phyloP scores from a whole-genome alignment of 169 alveolate species.

The Cryptosporidium ubiquitum region DNA sequence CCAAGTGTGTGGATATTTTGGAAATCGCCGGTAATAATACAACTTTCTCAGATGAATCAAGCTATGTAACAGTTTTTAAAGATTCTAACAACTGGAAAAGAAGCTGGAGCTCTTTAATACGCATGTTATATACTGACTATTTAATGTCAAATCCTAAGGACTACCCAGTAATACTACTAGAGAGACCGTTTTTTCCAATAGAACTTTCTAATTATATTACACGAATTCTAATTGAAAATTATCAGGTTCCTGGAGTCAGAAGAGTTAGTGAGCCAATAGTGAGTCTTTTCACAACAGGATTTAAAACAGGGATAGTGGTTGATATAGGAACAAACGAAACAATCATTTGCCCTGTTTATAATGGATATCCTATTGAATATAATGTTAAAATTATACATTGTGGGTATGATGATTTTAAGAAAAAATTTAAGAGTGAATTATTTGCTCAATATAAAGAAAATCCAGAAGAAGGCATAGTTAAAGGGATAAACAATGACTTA shows the following conservation, averaged over 20 bases:
- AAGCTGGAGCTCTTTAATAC: constrained; percentile 31
- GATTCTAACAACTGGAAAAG: constrained; percentile 24
- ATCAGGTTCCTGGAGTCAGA: constrained; percentile 30
- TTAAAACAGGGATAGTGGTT: constrained; percentile 48
- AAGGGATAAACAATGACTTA: neutral
- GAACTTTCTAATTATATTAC: constrained; percentile 9
- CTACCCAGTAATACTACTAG: constrained; percentile 48
- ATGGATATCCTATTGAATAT: constrained; percentile 47
- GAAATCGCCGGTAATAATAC: neutral
- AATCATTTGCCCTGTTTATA: constrained; percentile 31
- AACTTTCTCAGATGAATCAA: neutral
- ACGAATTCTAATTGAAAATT: neutral
- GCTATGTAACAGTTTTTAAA: constrained; percentile 34
- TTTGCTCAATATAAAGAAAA: constrained; percentile 21
- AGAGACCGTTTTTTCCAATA: constrained; percentile 54
- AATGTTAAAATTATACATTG: constrained; percentile 1
- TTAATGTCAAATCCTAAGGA: constrained; percentile 58
- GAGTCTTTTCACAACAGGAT: constrained; percentile 51
- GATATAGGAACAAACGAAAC: constrained; percentile 69
- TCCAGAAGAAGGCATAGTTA: constrained; percentile 12
- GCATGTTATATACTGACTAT: constrained; percentile 31
- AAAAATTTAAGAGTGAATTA: constrained; percentile 14
- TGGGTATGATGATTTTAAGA: constrained; percentile 25
- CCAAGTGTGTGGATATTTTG: constrained; percentile 37
- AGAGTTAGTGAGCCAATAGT: constrained; percentile 43